A percentile compares a stretch with the other conserved stretches of the same genome.
Evolutionary conservation across 2,329 filamentous ascomycete species (phyloP).

Genomic region (Fusarium duplospermum): DNA sequence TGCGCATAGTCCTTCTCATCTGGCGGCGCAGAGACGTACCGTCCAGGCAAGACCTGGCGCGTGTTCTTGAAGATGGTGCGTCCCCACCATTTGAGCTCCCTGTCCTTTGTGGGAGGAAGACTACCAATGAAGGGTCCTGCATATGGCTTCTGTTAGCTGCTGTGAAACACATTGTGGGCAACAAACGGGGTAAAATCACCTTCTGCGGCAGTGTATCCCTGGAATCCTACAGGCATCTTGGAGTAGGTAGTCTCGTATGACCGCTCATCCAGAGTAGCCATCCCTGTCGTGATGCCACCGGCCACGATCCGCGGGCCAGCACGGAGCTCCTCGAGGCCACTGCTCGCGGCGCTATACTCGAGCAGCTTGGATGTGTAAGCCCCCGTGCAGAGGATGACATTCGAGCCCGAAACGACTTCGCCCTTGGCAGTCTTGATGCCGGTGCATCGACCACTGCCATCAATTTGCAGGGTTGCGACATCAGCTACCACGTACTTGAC

Average conservation of each 20-base stretch:
- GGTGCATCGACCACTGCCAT: conserved; percentile 54
- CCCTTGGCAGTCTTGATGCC: conserved; percentile 64
- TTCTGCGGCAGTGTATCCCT: conserved; percentile 52
- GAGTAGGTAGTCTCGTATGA: conserved; percentile 56
- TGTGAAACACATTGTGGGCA: background rate
- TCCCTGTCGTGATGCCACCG: conserved; percentile 69
- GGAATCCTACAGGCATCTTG: conserved; percentile 62
- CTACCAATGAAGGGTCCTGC: conserved; percentile 68
- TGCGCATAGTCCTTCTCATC: conserved; percentile 68
- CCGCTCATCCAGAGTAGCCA: conserved; percentile 62
- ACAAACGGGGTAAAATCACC: conserved; percentile 45
- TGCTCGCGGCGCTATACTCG: conserved; percentile 61
- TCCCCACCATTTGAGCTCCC: conserved; percentile 71
- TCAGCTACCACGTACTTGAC: conserved; percentile 69
- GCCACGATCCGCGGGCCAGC: conserved; percentile 67
- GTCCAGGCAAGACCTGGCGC: conserved; percentile 63
- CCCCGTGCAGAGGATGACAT: conserved; percentile 66
- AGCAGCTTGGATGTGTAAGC: conserved; percentile 69
- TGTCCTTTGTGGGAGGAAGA: conserved; percentile 64
- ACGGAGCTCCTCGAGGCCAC: conserved; percentile 59
- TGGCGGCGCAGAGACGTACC: conserved; percentile 68
- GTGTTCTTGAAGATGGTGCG: conserved; percentile 70
- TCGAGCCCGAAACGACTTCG: conserved; percentile 58
- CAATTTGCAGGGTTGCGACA: conserved; percentile 60
- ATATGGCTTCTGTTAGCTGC: conserved; percentile 42